Evolutionary conservation across 495 filamentous ascomycete species (phyloP).

Genomic region (Aspergillus funiculosus): DNA sequence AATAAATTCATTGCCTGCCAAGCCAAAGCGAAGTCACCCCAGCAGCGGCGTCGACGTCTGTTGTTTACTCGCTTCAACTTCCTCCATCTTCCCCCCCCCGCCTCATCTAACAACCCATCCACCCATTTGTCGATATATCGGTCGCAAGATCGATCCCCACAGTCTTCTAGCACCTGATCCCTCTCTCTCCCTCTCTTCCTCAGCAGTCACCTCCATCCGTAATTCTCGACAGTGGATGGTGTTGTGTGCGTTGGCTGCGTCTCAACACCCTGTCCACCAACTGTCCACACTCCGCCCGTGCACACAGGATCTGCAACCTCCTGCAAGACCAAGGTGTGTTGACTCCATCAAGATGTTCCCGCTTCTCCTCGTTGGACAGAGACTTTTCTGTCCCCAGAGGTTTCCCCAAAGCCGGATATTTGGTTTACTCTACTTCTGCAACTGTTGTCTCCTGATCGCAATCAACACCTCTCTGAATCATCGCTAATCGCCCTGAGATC

Average conservation of each 20-base stretch:
- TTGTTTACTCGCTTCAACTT: slow-evolving; percentile 6
- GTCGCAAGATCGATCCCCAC: neutral
- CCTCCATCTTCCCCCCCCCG: neutral
- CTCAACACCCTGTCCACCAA: neutral
- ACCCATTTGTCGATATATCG: neutral
- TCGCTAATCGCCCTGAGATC: slow-evolving; percentile 2
- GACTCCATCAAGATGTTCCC: slow-evolving; percentile 1
- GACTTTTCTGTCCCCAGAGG: neutral
- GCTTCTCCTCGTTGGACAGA: neutral
- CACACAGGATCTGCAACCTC: slow-evolving; percentile 20
- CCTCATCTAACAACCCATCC: neutral
- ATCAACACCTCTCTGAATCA: neutral
- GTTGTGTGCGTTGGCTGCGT: slow-evolving; percentile 4
- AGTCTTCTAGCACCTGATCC: neutral
- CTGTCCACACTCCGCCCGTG: slow-evolving; percentile 12
- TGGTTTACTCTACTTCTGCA: neutral
- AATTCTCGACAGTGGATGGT: slow-evolving; percentile 1
- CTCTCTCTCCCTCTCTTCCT: neutral
- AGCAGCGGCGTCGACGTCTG: slow-evolving; percentile 5
- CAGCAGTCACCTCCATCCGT: neutral
- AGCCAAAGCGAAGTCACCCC: slow-evolving; percentile 13
- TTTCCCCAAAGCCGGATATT: neutral
- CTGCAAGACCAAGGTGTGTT: slow-evolving; percentile 20
- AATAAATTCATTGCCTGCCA: slow-evolving; percentile 6
- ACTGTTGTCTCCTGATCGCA: neutral